These are phyloP conservation scores for Ophiosphaerella narmari DNA, from an alignment of 2,329 filamentous ascomycete species.

Conservation along the genomic window DNA sequence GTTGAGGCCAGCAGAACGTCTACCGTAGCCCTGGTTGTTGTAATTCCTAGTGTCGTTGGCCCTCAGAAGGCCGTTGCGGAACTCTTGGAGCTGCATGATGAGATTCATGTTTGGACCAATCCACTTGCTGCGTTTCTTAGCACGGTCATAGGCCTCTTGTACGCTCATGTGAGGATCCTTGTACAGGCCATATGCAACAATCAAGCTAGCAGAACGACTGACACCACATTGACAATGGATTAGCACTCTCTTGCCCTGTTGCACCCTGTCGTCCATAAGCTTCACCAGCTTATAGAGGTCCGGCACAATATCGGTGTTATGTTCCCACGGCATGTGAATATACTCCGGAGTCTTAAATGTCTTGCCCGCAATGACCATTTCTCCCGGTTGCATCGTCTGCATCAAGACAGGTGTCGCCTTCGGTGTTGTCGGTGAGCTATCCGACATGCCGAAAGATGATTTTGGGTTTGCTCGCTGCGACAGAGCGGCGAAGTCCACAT, in stretches of 20 bases:
- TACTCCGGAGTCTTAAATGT: slow-evolving; percentile 68
- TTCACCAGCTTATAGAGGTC: slow-evolving; percentile 78
- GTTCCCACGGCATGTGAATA: slow-evolving; percentile 85
- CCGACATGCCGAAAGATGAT: slow-evolving; percentile 31
- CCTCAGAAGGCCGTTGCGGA: slow-evolving; percentile 58
- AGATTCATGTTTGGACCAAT: slow-evolving; percentile 91
- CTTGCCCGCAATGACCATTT: slow-evolving; percentile 31
- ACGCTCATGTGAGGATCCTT: slow-evolving; percentile 76
- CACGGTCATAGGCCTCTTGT: slow-evolving; percentile 81
- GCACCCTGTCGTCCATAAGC: slow-evolving; percentile 72
- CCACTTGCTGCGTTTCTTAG: slow-evolving; percentile 81
- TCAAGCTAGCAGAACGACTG: slow-evolving; percentile 81
- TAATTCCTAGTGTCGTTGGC: slow-evolving; percentile 39
- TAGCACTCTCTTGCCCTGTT: slow-evolving; percentile 76
- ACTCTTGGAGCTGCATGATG: slow-evolving; percentile 87
- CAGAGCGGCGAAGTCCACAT: slow-evolving; percentile 42
- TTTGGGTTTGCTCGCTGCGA: slow-evolving; percentile 28
- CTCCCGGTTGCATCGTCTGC: slow-evolving; percentile 31
- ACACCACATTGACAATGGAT: slow-evolving; percentile 87
- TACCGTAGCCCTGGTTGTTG: slow-evolving; percentile 39
- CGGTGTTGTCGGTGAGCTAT: slow-evolving; percentile 55
- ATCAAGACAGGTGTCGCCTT: slow-evolving; percentile 56
- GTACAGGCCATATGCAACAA: slow-evolving; percentile 84
- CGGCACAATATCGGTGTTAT: slow-evolving; percentile 82
- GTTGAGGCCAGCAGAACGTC: slow-evolving; percentile 39